Percentiles rank a stretch among this genome's conserved stretches.
These are phyloP conservation scores for Trichoderma brevicompactum DNA, from an alignment of 2,329 filamentous ascomycete genomes.

Conservation along the genomic window DNA sequence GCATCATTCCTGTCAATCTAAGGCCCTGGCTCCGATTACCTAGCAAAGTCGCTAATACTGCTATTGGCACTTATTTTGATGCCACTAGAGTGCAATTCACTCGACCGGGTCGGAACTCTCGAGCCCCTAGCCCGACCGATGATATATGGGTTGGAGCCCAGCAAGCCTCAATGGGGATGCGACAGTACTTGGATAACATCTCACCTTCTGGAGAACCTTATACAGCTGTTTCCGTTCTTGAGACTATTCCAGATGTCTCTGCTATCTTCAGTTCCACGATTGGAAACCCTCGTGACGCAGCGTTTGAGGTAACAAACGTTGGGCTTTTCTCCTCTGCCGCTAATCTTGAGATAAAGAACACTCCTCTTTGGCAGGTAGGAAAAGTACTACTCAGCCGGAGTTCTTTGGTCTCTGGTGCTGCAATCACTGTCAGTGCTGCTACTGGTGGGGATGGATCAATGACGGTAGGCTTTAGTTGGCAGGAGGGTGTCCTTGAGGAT, in stretches of 20 bases:
- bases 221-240: constrained; percentile 25
- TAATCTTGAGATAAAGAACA: constrained; percentile 20
- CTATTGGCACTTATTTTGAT: not conserved
- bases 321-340: constrained; percentile 40
- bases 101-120: not conserved
- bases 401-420: constrained; percentile 43
- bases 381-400: constrained; percentile 52
- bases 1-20: constrained; percentile 1
- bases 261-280: constrained; percentile 44
- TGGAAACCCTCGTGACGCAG: constrained; percentile 44
- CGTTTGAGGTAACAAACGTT: constrained; percentile 53
- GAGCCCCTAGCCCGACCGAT: not conserved
- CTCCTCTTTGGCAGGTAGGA: constrained; percentile 37
- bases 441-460: constrained; percentile 51
- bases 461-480: constrained; percentile 48
- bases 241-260: constrained; percentile 46
- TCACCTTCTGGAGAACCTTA: constrained; percentile 9
- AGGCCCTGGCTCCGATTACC: not conserved
- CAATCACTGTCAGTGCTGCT: constrained; percentile 45
- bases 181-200: not conserved
- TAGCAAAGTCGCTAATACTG: not conserved
- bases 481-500: constrained; percentile 37
- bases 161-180: not conserved
- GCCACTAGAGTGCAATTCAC: not conserved
- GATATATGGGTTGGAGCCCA: not conserved